phyloP scores from a whole-genome alignment of 2,329 filamentous ascomycete species.

The Bipolaris gigantea region DNA sequence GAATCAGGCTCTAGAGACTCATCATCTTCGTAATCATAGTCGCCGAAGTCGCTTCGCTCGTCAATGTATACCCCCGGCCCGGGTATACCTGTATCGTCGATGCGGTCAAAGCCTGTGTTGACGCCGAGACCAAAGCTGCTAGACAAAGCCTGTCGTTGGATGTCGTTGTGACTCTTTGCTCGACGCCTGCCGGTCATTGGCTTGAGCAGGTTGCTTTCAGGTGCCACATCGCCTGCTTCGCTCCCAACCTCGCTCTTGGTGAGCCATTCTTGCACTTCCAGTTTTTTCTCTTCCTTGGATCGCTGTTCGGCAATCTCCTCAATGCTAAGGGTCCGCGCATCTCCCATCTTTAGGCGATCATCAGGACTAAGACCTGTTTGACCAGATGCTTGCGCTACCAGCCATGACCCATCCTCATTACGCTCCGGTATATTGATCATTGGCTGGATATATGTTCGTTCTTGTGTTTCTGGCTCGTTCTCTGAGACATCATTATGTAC shows the following conservation, averaged over 20 bases:
- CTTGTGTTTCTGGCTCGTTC: slow-evolving; percentile 33
- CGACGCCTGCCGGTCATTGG: slow-evolving; percentile 45
- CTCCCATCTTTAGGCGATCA: slow-evolving; percentile 46
- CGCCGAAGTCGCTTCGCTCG: slow-evolving; percentile 44
- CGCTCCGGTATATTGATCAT: slow-evolving; percentile 43
- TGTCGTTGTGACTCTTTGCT: slow-evolving; percentile 53
- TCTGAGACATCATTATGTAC: slow-evolving; percentile 39
- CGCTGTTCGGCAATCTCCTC: slow-evolving; percentile 55
- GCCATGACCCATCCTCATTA: slow-evolving; percentile 53
- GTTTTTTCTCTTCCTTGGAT: slow-evolving; percentile 54
- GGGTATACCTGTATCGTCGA: slow-evolving; percentile 50
- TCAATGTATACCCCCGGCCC: slow-evolving; percentile 54
- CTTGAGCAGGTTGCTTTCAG: slow-evolving; percentile 32
- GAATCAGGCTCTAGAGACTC: slow-evolving; percentile 38
- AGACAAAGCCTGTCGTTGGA: slow-evolving; percentile 27
- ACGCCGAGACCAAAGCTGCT: slow-evolving; percentile 38
- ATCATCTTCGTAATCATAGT: slow-evolving; percentile 42
- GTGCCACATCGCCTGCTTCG: slow-evolving; percentile 47
- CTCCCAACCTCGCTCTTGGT: slow-evolving; percentile 51
- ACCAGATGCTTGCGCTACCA: slow-evolving; percentile 42
- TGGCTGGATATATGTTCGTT: slow-evolving; percentile 21
- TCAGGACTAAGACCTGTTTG: slow-evolving; percentile 53
- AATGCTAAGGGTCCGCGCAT: slow-evolving; percentile 52
- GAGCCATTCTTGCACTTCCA: slow-evolving; percentile 58
- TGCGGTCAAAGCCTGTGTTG: slow-evolving; percentile 31